These are phyloP conservation scores for Hypholoma sublateritium DNA, from an alignment of 768 basidiomycete genomes.

Conservation along the genomic window DNA sequence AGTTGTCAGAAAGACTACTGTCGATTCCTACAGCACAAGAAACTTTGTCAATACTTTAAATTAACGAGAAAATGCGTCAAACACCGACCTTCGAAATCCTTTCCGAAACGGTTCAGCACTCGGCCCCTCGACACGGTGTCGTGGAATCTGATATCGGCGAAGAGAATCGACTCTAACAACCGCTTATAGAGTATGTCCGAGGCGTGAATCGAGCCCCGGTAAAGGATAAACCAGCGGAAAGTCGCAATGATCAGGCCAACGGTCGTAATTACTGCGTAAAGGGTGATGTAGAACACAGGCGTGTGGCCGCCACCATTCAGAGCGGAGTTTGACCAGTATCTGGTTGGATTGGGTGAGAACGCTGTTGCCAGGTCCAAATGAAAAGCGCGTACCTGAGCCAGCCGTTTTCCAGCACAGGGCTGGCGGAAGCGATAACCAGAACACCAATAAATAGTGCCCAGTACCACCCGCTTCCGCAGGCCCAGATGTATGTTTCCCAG, in stretches of 20 bases:
- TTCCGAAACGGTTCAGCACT: conserved; percentile 12
- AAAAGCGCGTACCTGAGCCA: conserved; percentile 54
- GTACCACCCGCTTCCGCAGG: conserved; percentile 47
- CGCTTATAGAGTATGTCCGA: conserved; percentile 6
- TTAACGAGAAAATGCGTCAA: conserved; percentile 67
- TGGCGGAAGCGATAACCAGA: conserved; percentile 55
- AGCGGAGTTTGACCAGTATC: conserved; percentile 56
- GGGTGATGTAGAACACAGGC: conserved; percentile 60
- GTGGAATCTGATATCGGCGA: conserved; percentile 12
- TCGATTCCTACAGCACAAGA: conserved; percentile 86
- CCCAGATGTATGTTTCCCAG: conserved; percentile 48
- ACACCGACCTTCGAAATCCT: conserved; percentile 29
- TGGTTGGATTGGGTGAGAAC: conserved; percentile 16
- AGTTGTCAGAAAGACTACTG: conserved; percentile 80
- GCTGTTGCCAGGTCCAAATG: neutral
- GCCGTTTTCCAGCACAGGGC: conserved; percentile 70
- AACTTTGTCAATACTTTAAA: conserved; percentile 75
- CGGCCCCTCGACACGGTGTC: conserved; percentile 11
- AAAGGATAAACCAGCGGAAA: conserved; percentile 70
- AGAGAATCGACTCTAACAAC: conserved; percentile 8
- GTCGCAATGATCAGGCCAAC: conserved; percentile 53
- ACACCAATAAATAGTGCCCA: conserved; percentile 58
- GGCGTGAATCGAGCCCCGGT: conserved; percentile 67
- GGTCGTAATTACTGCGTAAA: conserved; percentile 60
- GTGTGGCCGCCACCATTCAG: conserved; percentile 39